These are phyloP conservation scores for Hymenoscyphus linearis DNA, from an alignment of 2,329 filamentous ascomycete species.

Conservation along the genomic window DNA sequence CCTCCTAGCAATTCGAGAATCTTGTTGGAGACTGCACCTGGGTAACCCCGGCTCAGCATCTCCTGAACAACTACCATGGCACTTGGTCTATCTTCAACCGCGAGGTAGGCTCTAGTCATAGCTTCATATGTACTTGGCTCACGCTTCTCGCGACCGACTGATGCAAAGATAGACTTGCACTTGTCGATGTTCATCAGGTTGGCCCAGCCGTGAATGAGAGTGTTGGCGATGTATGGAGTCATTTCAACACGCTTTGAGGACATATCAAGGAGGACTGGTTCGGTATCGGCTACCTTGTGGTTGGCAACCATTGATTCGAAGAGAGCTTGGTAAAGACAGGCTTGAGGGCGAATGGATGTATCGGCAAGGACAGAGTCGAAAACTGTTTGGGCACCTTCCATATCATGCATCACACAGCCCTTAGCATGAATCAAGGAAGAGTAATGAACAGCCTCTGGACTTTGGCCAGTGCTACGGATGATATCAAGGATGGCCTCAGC, in stretches of 20 bases:
- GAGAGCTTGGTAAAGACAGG: constrained; percentile 92
- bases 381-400: constrained; percentile 72
- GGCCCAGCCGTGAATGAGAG: constrained; percentile 95
- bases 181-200: constrained; percentile 74
- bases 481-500: constrained; percentile 77
- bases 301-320: constrained; percentile 97
- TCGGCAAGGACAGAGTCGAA: constrained; percentile 78
- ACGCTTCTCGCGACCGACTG: constrained; percentile 70
- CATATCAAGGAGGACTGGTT: constrained; percentile 74
- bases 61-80: constrained; percentile 80
- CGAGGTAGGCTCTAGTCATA: constrained; percentile 90
- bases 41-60: constrained; percentile 87
- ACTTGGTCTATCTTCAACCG: constrained; percentile 70
- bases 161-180: constrained; percentile 72
- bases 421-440: constrained; percentile 93
- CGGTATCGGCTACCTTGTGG: constrained; percentile 72
- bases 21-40: constrained; percentile 86
- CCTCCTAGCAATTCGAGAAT: constrained; percentile 82
- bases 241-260: constrained; percentile 66
- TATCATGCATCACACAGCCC: constrained; percentile 88
- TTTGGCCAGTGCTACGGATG: constrained; percentile 68
- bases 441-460: constrained; percentile 89
- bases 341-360: constrained; percentile 62
- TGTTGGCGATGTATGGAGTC: constrained; percentile 98
- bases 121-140: constrained; percentile 98